phyloP scores from a whole-genome alignment of 345 rosid genomes.

The Sonneratia caseolaris region DNA sequence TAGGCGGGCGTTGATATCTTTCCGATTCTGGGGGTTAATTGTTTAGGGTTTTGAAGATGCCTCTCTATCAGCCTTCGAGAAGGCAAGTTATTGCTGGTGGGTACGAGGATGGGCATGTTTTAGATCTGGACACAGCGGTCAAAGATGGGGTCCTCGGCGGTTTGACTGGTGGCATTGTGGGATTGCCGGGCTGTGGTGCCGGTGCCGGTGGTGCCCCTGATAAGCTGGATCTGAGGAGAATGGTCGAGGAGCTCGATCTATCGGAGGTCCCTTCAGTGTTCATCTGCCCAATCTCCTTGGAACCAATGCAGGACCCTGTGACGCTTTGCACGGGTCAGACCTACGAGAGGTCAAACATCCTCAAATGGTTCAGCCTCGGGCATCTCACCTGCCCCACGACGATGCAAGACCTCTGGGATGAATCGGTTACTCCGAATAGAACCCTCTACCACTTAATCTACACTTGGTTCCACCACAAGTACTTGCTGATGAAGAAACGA shows the following conservation, averaged over 20 bases:
- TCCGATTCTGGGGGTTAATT: neutral
- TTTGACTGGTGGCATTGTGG: conserved; percentile 7
- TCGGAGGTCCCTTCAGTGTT: conserved; percentile 16
- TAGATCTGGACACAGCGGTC: conserved; percentile 21
- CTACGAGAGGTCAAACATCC: conserved; percentile 17
- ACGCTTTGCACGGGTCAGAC: conserved; percentile 22
- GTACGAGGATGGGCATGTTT: conserved; percentile 19
- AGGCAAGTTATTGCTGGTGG: conserved; percentile 13
- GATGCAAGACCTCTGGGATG: conserved; percentile 22
- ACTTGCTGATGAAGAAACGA: conserved; percentile 18
- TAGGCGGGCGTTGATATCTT: neutral
- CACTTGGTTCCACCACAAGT: conserved; percentile 19
- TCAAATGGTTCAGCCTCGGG: conserved; percentile 20
- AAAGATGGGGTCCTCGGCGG: conserved; percentile 19
- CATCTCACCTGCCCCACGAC: conserved; percentile 22
- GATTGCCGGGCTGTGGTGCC: conserved; percentile 3
- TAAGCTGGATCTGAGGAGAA: conserved; percentile 19
- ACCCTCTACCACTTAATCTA: conserved; percentile 18
- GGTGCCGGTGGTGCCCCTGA: conserved; percentile 6
- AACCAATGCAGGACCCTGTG: conserved; percentile 22
- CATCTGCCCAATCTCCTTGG: conserved; percentile 21
- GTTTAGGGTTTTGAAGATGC: conserved; percentile 12
- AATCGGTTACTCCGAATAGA: conserved; percentile 16
- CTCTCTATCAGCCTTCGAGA: conserved; percentile 13
- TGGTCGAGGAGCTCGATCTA: conserved; percentile 18